Conservation (phyloP, 1,139 yeast genomes). For the Yamadazyma siamensis region DNA sequence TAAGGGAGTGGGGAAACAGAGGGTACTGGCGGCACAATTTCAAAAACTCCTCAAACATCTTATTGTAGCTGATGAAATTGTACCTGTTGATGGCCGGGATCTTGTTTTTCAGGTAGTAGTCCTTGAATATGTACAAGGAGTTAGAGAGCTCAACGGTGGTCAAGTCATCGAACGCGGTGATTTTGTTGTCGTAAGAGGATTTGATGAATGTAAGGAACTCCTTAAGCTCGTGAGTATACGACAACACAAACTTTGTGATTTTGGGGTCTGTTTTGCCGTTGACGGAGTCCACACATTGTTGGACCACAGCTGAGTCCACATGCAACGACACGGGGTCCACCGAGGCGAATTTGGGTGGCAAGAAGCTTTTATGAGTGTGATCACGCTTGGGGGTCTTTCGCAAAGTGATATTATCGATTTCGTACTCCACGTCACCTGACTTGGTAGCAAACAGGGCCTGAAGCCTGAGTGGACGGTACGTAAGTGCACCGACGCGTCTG, state of each 20-base stretch:
- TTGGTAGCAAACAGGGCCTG: conserved; percentile 7
- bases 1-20: conserved; percentile 12
- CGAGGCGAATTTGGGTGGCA: conserved; percentile 7
- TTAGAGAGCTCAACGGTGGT: conserved; percentile 27
- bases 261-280: too few species aligned
- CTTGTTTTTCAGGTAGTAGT: conserved; percentile 20
- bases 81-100: conserved; percentile 17
- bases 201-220: conserved; percentile 22
- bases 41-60: conserved; percentile 21
- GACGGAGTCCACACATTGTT: conserved; percentile 6
- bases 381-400: conserved; percentile 25
- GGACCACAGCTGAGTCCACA: conserved; percentile 7
- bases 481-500: too few species aligned
- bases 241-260: conserved; percentile 17
- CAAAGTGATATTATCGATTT: conserved; percentile 35
- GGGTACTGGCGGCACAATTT: conserved; percentile 13
- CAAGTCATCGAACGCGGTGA: conserved; percentile 22
- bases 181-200: conserved; percentile 20
- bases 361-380: conserved; percentile 4
- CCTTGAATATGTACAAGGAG: conserved; percentile 27
- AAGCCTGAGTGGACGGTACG: too few species aligned
- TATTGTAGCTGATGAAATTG: conserved; percentile 17
- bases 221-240: conserved; percentile 19
- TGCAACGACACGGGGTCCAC: too few species aligned
- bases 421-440: conserved; percentile 23